These are phyloP conservation scores for Akanthomyces dipterigenus DNA, from an alignment of 2,329 filamentous ascomycete genomes.

Conservation along the genomic window DNA sequence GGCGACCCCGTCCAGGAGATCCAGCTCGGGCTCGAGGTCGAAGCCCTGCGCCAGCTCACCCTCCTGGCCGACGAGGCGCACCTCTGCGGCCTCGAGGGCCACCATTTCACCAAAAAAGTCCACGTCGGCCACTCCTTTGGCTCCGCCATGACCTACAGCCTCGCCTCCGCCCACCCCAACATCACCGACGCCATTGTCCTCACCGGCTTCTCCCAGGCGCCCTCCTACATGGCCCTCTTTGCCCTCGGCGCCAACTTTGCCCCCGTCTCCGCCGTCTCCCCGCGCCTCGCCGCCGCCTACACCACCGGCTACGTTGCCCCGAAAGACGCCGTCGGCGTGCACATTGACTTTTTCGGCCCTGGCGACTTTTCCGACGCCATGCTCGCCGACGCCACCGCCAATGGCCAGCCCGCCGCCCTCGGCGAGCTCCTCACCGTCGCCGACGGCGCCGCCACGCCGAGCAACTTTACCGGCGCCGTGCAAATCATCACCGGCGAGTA, in stretches of 20 bases:
- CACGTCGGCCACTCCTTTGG: conserved; percentile 62
- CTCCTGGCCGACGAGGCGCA: conserved; percentile 37
- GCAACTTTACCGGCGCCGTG: conserved; percentile 45
- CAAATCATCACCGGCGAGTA: conserved; percentile 47
- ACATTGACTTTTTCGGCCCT: conserved; percentile 47
- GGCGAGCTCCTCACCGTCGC: conserved; percentile 54
- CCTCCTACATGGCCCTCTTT: conserved; percentile 37
- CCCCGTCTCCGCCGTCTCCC: conserved; percentile 31
- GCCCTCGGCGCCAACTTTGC: conserved; percentile 40
- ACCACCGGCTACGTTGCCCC: conserved; percentile 47
- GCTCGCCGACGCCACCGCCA: conserved; percentile 36
- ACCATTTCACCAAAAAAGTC: conserved; percentile 37
- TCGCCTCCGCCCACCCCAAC: conserved; percentile 45
- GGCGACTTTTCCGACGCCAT: conserved; percentile 49
- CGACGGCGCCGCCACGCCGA: conserved; percentile 25
- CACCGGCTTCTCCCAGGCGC: conserved; percentile 50
- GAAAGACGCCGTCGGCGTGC: conserved; percentile 38
- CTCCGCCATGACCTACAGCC: conserved; percentile 48
- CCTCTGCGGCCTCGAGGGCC: conserved; percentile 32
- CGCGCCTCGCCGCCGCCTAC: conserved; percentile 25
- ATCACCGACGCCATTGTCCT: conserved; percentile 52
- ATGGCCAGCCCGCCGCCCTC: conserved; percentile 48
- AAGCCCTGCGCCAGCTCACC: conserved; percentile 49
- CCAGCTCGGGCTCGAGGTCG: conserved; percentile 51
- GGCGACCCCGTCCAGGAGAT: conserved; percentile 54